Evolutionary conservation across 1,284 basidiomycete genomes (phyloP), one percentile per base, ranked within the genome.

Genomic region (Sutorius eximius): DNA sequence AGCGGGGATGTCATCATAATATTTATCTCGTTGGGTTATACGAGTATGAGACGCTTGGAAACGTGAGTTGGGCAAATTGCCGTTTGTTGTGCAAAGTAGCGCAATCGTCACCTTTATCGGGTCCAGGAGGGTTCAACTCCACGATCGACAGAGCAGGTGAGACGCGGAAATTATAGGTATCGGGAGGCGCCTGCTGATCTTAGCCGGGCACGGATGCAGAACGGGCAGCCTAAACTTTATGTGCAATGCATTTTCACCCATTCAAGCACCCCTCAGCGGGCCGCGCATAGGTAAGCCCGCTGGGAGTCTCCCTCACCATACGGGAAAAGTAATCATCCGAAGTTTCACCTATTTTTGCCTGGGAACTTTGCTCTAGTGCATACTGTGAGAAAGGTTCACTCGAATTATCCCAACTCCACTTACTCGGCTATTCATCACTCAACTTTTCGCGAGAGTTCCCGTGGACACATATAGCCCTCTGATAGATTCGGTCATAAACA

Each of bases 351-450:
- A 52, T 51, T 37, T 53, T 63, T 52, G 27, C 49, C 52, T 49
- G 54, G 27, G 54, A 45, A 24, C 33, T 20, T 47, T 44, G 12
- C 36, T 48, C 45, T 18, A 29, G n/a, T 33, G 36, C 13, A 16
- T 29, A 52, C 47, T 57, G 67, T 71, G 66, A 55, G 66, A 70
- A 71, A 49, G 37, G 18, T 40, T 40, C 48, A 44, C 62, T 43
- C 18, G 49, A 50, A 57, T 46, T 59, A 53, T 58, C 52, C 9
- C 30, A 22, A 51, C 46, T 56, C 48, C 58, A 37, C 52, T 52
- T 53, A 49, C 38, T 59, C 56, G 53, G 55, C 51, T 65, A 30
- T 51, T 47, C 42, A 41, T 56, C 50, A 29, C 52, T 22, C 38
- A 54, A 44, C 47, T 51, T 51, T 59, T 57, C 48, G 53, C 49